These are phyloP conservation scores for Tanacetum coccineum DNA, from an alignment of 129 eudicot species.

Conservation along the genomic window DNA sequence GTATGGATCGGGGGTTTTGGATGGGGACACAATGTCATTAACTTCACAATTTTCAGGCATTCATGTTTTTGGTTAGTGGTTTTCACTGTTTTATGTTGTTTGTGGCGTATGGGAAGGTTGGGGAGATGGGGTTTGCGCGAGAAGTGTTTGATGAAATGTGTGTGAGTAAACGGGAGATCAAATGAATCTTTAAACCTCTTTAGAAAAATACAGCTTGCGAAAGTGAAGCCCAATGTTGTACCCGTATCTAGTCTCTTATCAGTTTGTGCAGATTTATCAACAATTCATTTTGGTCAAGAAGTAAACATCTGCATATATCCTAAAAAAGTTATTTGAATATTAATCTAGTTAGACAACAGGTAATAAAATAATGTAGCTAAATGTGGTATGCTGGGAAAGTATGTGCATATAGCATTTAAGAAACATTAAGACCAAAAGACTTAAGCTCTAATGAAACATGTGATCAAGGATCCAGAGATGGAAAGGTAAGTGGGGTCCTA, in stretches of 20 bases:
- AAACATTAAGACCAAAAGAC: conserved; percentile 35
- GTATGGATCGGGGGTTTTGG: too few species aligned
- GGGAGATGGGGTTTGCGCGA: too few species aligned
- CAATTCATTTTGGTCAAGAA: conserved; percentile 43
- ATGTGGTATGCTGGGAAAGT: conserved; percentile 53
- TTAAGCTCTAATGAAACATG: conserved; percentile 55
- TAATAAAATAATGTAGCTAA: conserved; percentile 63
- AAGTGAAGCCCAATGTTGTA: conserved; percentile 43
- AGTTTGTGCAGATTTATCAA: conserved; percentile 60
- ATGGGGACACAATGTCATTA: too few species aligned
- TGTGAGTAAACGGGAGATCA: conserved; percentile 35
- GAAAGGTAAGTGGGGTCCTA: too few species aligned
- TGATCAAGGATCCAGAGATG: conserved; percentile 76
- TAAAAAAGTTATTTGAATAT: conserved; percentile 28
- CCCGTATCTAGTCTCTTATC: conserved; percentile 47
- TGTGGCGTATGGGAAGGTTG: too few species aligned
- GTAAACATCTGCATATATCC: too few species aligned
- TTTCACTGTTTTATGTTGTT: too few species aligned
- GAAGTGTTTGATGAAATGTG: too few species aligned
- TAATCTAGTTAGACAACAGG: conserved; percentile 43
- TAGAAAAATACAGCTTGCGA: conserved; percentile 51
- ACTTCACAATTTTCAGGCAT: too few species aligned
- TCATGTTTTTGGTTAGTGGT: too few species aligned
- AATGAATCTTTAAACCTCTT: conserved; percentile 55
- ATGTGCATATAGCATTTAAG: conserved; percentile 40